Evolutionary conservation across 2,329 filamentous ascomycete genomes (phyloP).

Genomic region (Fusarium nodosum): DNA sequence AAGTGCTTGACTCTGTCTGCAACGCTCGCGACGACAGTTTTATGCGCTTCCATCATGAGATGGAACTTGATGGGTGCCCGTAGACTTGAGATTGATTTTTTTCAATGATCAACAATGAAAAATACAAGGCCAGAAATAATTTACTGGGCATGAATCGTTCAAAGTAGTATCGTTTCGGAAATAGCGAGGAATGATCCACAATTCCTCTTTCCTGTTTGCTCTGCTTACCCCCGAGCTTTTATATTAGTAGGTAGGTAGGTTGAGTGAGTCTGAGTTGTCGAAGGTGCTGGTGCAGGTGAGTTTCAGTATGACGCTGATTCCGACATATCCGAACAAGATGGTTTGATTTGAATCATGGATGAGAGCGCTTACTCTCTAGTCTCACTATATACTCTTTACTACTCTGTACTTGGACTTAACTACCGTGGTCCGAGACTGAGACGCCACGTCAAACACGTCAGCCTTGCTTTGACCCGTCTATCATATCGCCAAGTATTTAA

Average conservation of each 20-base stretch:
- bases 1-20: constrained; percentile 61
- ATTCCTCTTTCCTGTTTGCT: constrained; percentile 21
- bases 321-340: constrained; percentile 34
- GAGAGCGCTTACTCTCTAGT: not conserved
- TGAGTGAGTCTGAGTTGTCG: constrained; percentile 1
- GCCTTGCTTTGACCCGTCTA: constrained; percentile 34
- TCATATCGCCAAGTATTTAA: constrained; percentile 36
- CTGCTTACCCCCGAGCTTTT: constrained; percentile 23
- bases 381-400: constrained; percentile 9
- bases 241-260: constrained; percentile 1
- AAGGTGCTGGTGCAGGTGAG: not conserved
- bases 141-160: constrained; percentile 33
- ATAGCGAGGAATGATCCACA: constrained; percentile 37
- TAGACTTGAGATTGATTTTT: not conserved
- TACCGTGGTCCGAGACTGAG: constrained; percentile 5
- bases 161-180: constrained; percentile 36
- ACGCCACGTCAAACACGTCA: constrained; percentile 45
- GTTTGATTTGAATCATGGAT: constrained; percentile 22
- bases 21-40: constrained; percentile 59
- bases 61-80: not conserved
- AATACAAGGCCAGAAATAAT: constrained; percentile 1
- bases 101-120: not conserved
- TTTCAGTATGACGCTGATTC: constrained; percentile 28
- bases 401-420: too few species aligned
- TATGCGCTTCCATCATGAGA: constrained; percentile 59